A percentile compares a stretch with the other conserved stretches of the same genome.
These are phyloP conservation scores for Globisporangium sylvaticum DNA, from an alignment of 352 stramenopile genomes.

Conservation along the genomic window DNA sequence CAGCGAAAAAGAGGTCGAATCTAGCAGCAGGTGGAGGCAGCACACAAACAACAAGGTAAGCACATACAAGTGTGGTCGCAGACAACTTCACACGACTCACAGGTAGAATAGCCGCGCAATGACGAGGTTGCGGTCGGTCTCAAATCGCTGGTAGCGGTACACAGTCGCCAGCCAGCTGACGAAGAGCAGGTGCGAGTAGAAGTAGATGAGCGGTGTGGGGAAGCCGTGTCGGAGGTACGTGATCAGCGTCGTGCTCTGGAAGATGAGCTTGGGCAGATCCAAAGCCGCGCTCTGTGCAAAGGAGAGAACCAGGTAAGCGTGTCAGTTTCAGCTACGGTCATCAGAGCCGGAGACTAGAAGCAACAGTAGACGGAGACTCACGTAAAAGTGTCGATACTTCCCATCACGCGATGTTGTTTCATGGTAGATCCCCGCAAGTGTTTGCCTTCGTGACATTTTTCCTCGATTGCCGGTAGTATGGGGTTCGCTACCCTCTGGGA, in stretches of 20 bases:
- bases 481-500: neutral
- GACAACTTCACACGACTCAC: neutral
- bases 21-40: neutral
- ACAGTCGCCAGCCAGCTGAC: constrained; percentile 23
- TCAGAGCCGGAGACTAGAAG: neutral
- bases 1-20: constrained; percentile 28
- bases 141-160: constrained; percentile 20
- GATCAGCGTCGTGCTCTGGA: constrained; percentile 21
- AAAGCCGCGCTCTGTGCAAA: constrained; percentile 13
- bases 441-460: neutral
- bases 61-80: too few species aligned
- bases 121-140: constrained; percentile 12
- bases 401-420: neutral
- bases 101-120: constrained; percentile 23
- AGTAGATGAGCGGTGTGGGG: constrained; percentile 22
- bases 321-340: neutral
- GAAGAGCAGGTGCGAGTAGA: constrained; percentile 22
- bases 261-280: constrained; percentile 24
- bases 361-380: neutral
- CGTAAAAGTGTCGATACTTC: constrained; percentile 3
- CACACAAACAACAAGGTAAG: neutral
- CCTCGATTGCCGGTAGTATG: neutral
- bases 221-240: constrained; percentile 26
- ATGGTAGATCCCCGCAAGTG: neutral
- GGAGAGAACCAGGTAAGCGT: neutral